These are phyloP conservation scores for Glycine soja DNA, from an alignment of 306 rosid genomes.

Conservation along the genomic window DNA sequence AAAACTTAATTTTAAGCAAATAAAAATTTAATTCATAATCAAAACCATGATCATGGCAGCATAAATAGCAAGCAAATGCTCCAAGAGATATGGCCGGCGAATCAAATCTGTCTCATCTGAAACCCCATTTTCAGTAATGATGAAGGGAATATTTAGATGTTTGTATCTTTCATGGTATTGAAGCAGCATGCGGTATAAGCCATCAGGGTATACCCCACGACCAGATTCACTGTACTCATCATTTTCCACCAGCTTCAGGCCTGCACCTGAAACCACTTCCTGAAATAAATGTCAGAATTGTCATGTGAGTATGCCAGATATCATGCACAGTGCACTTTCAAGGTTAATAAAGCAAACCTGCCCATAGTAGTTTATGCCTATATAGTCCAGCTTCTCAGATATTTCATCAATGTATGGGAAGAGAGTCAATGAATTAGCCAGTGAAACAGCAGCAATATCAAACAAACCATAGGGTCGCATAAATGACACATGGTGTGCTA, in stretches of 20 bases:
- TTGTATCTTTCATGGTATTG: slow-evolving; percentile 91
- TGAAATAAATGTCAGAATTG: slow-evolving; percentile 48
- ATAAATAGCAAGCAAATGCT: slow-evolving; percentile 82
- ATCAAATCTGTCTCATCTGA: slow-evolving; percentile 92
- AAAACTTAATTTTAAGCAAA: slow-evolving; percentile 21
- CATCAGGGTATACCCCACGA: slow-evolving; percentile 98
- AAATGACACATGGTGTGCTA: slow-evolving; percentile 91
- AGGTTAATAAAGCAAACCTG: slow-evolving; percentile 68
- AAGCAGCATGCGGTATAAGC: slow-evolving; percentile 89
- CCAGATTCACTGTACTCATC: slow-evolving; percentile 99
- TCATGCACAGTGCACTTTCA: slow-evolving; percentile 18
- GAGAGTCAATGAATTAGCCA: slow-evolving; percentile 83
- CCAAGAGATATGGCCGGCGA: slow-evolving; percentile 86
- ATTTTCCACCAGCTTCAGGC: slow-evolving; percentile 82
- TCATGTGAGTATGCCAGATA: slow-evolving; percentile 34
- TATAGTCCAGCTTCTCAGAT: slow-evolving; percentile 82
- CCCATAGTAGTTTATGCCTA: slow-evolving; percentile 96
- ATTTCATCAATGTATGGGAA: slow-evolving; percentile 81
- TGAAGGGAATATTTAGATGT: slow-evolving; percentile 82
- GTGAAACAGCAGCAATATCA: slow-evolving; percentile 78
- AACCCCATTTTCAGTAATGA: slow-evolving; percentile 88
- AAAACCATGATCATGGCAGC: slow-evolving; percentile 86
- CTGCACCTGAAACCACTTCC: slow-evolving; percentile 86
- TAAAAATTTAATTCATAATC: slow-evolving; percentile 37
- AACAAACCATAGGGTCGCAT: slow-evolving; percentile 96